These are phyloP conservation scores for Fusarium oxysporum DNA, from an alignment of 2,329 filamentous ascomycete species.

Conservation along the genomic window DNA sequence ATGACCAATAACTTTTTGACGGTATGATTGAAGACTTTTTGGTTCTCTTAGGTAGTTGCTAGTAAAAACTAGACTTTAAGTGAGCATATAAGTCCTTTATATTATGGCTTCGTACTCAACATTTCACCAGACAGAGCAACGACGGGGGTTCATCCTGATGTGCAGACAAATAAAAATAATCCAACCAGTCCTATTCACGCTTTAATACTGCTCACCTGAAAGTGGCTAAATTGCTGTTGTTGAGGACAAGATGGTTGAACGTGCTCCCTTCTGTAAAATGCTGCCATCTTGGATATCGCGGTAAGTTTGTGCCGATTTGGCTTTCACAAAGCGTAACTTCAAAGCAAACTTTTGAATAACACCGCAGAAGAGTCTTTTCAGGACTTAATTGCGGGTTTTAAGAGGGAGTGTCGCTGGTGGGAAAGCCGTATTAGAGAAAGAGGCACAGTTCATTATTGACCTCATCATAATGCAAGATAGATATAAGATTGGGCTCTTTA, in stretches of 20 bases:
- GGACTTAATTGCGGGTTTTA: neutral
- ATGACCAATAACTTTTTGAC: neutral
- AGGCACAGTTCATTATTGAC: neutral
- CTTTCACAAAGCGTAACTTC: neutral
- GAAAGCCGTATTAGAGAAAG: neutral
- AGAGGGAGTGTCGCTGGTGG: neutral
- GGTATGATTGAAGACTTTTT: neutral
- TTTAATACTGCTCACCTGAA: no score
- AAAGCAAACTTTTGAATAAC: neutral
- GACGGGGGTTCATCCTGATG: neutral
- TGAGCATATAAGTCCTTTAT: neutral
- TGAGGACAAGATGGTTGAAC: neutral
- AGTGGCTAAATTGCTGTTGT: neutral
- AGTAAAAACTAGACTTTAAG: neutral
- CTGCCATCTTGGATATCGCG: neutral
- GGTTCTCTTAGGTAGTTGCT: neutral
- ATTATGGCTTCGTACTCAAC: neutral
- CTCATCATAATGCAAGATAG: neutral
- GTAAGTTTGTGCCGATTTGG: neutral
- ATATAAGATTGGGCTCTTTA: neutral
- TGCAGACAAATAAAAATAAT: neutral
- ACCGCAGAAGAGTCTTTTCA: neutral
- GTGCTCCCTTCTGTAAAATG: neutral
- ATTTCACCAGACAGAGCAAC: neutral
- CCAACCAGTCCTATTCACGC: neutral